Evolutionary conservation across 78 protist genomes (phyloP).

Genomic region (Polysphondylium violaceum): DNA sequence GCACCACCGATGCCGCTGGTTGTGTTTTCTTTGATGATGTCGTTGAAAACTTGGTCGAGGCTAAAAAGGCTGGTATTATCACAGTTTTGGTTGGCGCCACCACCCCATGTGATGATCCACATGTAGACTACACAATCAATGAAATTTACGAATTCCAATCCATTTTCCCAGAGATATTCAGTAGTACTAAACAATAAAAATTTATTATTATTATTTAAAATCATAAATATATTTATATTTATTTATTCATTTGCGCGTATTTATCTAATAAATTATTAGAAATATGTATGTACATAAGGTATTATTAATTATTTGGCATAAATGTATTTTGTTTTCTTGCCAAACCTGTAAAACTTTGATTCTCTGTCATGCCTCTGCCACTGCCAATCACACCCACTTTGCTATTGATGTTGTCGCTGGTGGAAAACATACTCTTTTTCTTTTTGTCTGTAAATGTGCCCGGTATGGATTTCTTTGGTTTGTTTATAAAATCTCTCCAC

Average conservation of each 20-base stretch:
- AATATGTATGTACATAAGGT: no score
- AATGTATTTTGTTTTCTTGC: no score
- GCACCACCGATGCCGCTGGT: conserved; percentile 56
- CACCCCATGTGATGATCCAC: conserved; percentile 2
- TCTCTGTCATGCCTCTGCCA: conserved; percentile 74
- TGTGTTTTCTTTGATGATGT: conserved; percentile 78
- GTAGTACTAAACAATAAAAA: no score
- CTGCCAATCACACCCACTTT: conserved; percentile 73
- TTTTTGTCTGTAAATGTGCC: conserved; percentile 64
- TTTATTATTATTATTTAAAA: no score
- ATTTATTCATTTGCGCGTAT: no score
- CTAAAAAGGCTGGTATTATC: conserved; percentile 68
- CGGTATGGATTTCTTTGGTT: conserved; percentile 38
- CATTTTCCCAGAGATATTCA: conserved; percentile 72
- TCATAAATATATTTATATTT: no score
- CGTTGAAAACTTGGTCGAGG: conserved; percentile 59
- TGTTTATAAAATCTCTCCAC: conserved; percentile 47
- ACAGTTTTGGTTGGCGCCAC: conserved; percentile 61
- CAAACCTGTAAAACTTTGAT: conserved; percentile 4
- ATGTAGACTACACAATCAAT: conserved; percentile 40
- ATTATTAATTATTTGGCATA: no score
- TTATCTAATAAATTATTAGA: no score
- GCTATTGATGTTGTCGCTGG: conserved; percentile 33
- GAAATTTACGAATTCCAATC: conserved; percentile 55
- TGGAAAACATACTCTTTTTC: conserved; percentile 64